A percentile compares a stretch with the other conserved stretches of the same genome.
These are phyloP conservation scores for Trichoderma orchidacearum DNA, from an alignment of 495 filamentous ascomycete species.

Conservation along the genomic window DNA sequence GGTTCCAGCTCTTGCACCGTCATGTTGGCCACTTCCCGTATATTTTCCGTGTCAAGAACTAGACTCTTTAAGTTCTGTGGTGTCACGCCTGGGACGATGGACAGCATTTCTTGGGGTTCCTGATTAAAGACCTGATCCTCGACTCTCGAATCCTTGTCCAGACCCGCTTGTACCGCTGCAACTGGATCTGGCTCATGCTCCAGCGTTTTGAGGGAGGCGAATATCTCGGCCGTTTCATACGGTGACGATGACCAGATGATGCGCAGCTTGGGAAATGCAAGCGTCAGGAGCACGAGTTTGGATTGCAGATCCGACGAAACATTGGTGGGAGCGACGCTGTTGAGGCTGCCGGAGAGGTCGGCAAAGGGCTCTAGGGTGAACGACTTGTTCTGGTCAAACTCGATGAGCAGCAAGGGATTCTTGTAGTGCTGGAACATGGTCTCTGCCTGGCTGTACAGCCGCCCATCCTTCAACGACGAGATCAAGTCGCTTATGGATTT, in stretches of 20 bases:
- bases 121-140: slow-evolving; percentile 47
- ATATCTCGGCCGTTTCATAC: slow-evolving; percentile 96
- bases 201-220: slow-evolving; percentile 79
- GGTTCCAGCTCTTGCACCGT: slow-evolving; percentile 52
- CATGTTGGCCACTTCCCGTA: slow-evolving; percentile 82
- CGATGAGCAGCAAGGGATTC: slow-evolving; percentile 81
- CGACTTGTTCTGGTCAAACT: slow-evolving; percentile 94
- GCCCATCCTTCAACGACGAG: slow-evolving; percentile 76
- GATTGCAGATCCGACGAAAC: slow-evolving; percentile 66
- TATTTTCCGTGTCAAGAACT: slow-evolving; percentile 57
- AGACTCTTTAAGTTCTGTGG: slow-evolving; percentile 58
- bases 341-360: slow-evolving; percentile 55
- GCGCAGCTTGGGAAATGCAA: slow-evolving; percentile 78
- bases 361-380: slow-evolving; percentile 93
- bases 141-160: slow-evolving; percentile 45
- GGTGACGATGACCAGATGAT: slow-evolving; percentile 90
- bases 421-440: slow-evolving; percentile 91
- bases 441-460: slow-evolving; percentile 85
- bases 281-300: slow-evolving; percentile 82
- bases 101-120: slow-evolving; percentile 72
- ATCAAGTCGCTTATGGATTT: slow-evolving; percentile 89
- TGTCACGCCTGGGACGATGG: slow-evolving; percentile 75
- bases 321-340: slow-evolving; percentile 37
- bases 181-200: slow-evolving; percentile 84
- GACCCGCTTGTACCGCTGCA: slow-evolving; percentile 66